Evolutionary conservation across 2,329 filamentous ascomycete genomes (phyloP), one percentile per base, ranked within the genome.

Genomic region (Xylariales sp.): DNA sequence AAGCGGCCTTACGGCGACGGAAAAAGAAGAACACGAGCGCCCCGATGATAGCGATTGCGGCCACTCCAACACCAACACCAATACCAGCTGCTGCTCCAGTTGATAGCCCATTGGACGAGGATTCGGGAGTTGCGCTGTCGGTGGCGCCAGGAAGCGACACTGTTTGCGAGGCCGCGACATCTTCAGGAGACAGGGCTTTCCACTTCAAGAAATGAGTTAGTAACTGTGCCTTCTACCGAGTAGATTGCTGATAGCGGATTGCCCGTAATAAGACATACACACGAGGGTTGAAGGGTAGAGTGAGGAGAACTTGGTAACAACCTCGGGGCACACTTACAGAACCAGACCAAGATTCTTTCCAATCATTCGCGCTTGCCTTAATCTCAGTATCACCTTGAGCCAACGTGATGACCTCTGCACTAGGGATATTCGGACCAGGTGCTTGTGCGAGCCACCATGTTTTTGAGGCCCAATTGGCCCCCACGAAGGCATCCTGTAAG

Each of bases 401-500:
- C 12, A 76, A 57, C 48, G 72, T 70, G 41, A 75, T 57, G 30
- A 77, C 63, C 8, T 69, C 57, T 12, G 73, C 46, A 4, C 62
- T 57, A n/a, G 73, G 67, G 55, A 80, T 68, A 48, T 74, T 77
- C 0, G 81, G 82, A 0, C 81, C 81, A 1, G 81, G 81, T 4
- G 80, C 81, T 62, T 83, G 81, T 5, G 77, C 81, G 8, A 83
- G 73, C 75, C 79, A 83, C 74, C 76, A 78, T 16, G 71, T 76
- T 28, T 76, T 75, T 0, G 69, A 48, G 18, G 75, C 74, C 78
- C 79, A 83, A 67, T 83, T 81, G 6, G 78, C 79, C 3, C 79
- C 82, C 0, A 84, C 63, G 50, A 84, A 85, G 3, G 83, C 81
- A 34, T 83, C 82, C 68, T 85, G 83, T 1, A 85, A 74, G 67